Percentiles rank a stretch among this genome's conserved stretches.
phyloP scores from a whole-genome alignment of 176 grass and related monocot species.

The Oryza glaberrima region DNA sequence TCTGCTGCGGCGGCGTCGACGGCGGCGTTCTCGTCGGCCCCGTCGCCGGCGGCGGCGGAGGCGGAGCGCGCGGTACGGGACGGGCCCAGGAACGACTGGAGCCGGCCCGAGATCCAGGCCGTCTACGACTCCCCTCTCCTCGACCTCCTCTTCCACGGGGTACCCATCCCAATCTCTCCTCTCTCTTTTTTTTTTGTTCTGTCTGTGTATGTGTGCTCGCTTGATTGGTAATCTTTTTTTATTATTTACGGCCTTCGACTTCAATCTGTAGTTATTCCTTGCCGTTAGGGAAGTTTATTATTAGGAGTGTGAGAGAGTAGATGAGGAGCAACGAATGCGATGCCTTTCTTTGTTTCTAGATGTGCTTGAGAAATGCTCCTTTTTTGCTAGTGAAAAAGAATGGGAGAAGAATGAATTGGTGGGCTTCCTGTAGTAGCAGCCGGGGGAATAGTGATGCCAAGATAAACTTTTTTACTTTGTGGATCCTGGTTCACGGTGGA shows the following conservation, averaged over 20 bases:
- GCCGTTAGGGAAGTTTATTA: not conserved
- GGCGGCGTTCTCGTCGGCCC: conserved; percentile 40
- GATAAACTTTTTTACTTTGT: not conserved
- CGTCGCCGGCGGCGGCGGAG: conserved; percentile 64
- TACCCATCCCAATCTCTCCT: conserved; percentile 7
- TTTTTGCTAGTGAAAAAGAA: not conserved
- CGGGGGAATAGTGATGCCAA: not conserved
- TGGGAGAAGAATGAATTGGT: not conserved
- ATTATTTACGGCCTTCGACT: not conserved
- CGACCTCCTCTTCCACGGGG: conserved; percentile 95
- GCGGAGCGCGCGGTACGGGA: conserved; percentile 70
- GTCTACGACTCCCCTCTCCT: conserved; percentile 88
- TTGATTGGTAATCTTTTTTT: not conserved
- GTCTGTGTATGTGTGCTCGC: not conserved
- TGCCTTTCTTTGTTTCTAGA: not conserved
- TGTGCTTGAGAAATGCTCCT: not conserved
- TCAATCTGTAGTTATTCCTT: not conserved
- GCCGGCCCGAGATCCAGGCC: conserved; percentile 78
- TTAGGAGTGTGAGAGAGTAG: not conserved
- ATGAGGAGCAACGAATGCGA: not conserved
- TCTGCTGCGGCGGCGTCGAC: not conserved
- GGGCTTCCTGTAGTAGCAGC: not conserved
- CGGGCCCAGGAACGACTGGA: conserved; percentile 84
- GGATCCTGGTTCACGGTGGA: conserved; percentile 12
- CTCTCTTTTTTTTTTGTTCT: no score